Conservation (phyloP, 2,329 filamentous ascomycete species). For the Colletotrichum musae region DNA sequence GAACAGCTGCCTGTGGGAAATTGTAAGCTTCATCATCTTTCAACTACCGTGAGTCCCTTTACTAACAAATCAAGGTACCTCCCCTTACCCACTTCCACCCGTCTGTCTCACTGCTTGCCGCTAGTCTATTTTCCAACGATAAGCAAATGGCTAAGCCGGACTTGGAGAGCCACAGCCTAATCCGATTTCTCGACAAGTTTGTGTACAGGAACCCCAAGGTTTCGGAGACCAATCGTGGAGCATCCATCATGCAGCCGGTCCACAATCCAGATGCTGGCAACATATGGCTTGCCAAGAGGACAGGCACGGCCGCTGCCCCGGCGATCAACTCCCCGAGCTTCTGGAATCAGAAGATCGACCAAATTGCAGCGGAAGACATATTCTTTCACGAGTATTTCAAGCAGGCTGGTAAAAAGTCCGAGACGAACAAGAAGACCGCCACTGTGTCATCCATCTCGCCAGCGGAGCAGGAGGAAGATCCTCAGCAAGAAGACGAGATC, state of each 20-base stretch:
- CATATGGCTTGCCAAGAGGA: slow-evolving; percentile 69
- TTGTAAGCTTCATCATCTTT: slow-evolving; percentile 65
- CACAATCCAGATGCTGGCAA: slow-evolving; percentile 69
- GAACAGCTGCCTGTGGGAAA: slow-evolving; percentile 92
- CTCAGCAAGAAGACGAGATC: slow-evolving; percentile 81
- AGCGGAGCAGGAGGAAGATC: slow-evolving; percentile 66
- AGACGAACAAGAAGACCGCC: slow-evolving; percentile 71
- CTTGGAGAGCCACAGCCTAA: slow-evolving; percentile 88
- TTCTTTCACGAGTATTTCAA: slow-evolving; percentile 99
- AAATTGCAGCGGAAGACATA: slow-evolving; percentile 91
- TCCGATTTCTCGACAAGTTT: slow-evolving; percentile 97
- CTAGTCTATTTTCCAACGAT: slow-evolving; percentile 77
- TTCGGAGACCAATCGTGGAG: slow-evolving; percentile 76
- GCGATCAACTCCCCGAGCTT: slow-evolving; percentile 88
- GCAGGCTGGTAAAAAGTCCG: slow-evolving; percentile 74
- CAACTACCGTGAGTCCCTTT: not conserved
- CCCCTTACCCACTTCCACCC: slow-evolving; percentile 91
- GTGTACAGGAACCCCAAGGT: slow-evolving; percentile 96
- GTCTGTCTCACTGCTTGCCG: slow-evolving; percentile 88
- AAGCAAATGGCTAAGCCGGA: slow-evolving; percentile 90
- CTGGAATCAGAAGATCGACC: slow-evolving; percentile 90
- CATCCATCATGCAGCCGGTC: slow-evolving; percentile 97
- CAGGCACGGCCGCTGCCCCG: slow-evolving; percentile 52
- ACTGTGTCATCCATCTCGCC: slow-evolving; percentile 59
- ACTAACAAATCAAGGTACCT: slow-evolving; percentile 62